Base-by-base conservation (phyloP, 2,329 filamentous ascomycete genomes). In the Aspergillus alliaceus region DNA sequence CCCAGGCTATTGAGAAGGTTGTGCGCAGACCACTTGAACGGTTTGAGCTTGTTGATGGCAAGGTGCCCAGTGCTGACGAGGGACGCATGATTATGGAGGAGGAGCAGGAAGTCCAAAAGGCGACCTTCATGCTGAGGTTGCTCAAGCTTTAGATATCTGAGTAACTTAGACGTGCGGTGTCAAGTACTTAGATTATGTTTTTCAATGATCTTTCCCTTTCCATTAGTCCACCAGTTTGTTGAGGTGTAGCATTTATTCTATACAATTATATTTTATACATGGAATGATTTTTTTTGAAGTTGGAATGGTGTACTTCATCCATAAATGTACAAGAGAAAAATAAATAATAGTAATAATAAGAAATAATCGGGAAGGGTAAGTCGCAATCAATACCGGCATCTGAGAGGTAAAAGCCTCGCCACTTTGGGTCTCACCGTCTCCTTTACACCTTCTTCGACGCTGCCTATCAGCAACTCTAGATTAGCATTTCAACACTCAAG, bases 101-200 rank as follows among this genome's bases (percentile, higher is more conserved):
- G 76, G 88, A 93, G 70, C 90, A 95, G 69, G 90, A 95, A 74
- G 84, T 96, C 58, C 89, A 93, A 69, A 90, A 90, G 71, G 90
- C 91, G 6, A 92, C 86, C 1, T 90, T 93, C 76, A 76, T 91
- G 77, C 76, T 96, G 71, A 85, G 90, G 65, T 74, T 96, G 64
- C 78, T 93, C 59, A 91, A 88, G 77, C 72, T 96, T 67, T 93
- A 80, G 79, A 68, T 24, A 53, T 49, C 39, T 42, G 9, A 52
- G 25, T 50, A 24, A 48, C 44, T 29, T 48, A 48, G 44, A 48
- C 32, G 44, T 48, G 27, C 20, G 18, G 32, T 48, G 18, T 18
- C 27, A 22, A 18, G n/a, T 42, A 32, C 11, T 40, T 57, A 48
- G 54, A 46, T 51, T 27, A 22, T 51, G 42, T 53, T 54, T 47